These are phyloP conservation scores for Coniochaeta hoffmannii DNA, from an alignment of 2,329 filamentous ascomycete genomes.

Conservation along the genomic window DNA sequence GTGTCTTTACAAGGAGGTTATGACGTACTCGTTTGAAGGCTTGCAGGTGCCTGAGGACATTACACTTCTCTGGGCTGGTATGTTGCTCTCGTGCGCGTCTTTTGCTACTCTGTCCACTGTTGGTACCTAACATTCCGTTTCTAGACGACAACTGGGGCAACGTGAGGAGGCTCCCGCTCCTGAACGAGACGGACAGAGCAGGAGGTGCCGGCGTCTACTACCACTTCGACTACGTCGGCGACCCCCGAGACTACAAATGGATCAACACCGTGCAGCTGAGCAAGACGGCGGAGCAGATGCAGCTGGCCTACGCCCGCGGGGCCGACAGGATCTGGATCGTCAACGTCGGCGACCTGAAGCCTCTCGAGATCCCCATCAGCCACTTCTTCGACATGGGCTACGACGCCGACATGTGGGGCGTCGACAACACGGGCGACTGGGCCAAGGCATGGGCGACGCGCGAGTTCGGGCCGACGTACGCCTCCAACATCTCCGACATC, in stretches of 20 bases:
- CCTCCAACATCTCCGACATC: constrained; percentile 40
- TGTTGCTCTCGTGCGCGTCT: no score
- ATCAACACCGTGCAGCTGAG: constrained; percentile 58
- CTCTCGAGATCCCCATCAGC: constrained; percentile 55
- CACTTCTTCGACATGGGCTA: constrained; percentile 65
- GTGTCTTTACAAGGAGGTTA: constrained; percentile 70
- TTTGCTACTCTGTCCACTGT: no score
- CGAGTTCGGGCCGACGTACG: constrained; percentile 43
- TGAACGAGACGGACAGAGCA: constrained; percentile 48
- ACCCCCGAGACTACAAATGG: constrained; percentile 45
- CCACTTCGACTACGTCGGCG: constrained; percentile 46
- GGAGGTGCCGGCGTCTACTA: constrained; percentile 63
- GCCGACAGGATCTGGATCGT: constrained; percentile 59
- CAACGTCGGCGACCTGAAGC: constrained; percentile 61
- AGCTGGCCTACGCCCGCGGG: constrained; percentile 48
- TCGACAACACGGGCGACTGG: constrained; percentile 48
- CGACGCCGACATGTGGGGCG: constrained; percentile 49
- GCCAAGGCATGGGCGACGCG: constrained; percentile 42
- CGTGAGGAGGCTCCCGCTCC: constrained; percentile 52
- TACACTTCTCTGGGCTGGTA: constrained; percentile 58
- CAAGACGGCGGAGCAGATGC: constrained; percentile 56
- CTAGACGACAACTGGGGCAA: constrained; percentile 65
- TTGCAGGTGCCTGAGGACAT: constrained; percentile 58
- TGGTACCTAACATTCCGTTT: no score
- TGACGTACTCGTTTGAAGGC: constrained; percentile 59